phyloP scores from a whole-genome alignment of 129 eudicot species.

The Lactuca saligna region DNA sequence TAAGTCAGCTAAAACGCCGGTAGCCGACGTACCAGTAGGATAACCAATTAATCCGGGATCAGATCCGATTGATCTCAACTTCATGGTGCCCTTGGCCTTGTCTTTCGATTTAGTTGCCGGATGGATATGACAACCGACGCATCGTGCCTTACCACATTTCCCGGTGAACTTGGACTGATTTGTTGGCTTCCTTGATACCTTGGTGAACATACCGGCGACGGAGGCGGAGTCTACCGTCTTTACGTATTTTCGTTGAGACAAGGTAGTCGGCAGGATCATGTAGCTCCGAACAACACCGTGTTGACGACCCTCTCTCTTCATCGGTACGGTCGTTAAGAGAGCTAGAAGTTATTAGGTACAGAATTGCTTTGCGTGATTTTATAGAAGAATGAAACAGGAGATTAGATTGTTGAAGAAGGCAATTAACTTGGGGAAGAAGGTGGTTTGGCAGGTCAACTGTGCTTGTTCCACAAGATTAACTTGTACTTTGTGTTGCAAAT shows the following conservation, averaged over 20 bases:
- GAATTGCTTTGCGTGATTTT: slow-evolving; percentile 11
- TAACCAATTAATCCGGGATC: slow-evolving; percentile 10
- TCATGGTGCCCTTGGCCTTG: slow-evolving; percentile 61
- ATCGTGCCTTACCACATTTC: slow-evolving; percentile 44
- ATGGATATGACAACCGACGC: slow-evolving; percentile 51
- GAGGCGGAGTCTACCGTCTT: slow-evolving; percentile 41
- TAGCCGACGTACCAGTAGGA: slow-evolving; percentile 36
- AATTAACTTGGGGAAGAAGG: slow-evolving; percentile 39
- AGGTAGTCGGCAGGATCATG: slow-evolving; percentile 28
- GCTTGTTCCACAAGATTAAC: slow-evolving; percentile 18
- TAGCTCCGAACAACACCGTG: slow-evolving; percentile 46
- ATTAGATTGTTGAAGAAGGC: not conserved
- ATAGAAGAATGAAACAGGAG: slow-evolving; percentile 16
- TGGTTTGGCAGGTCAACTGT: slow-evolving; percentile 25
- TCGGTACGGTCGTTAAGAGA: slow-evolving; percentile 16
- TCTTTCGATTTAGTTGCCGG: slow-evolving; percentile 64
- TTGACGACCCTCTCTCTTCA: slow-evolving; percentile 56
- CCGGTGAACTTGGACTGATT: slow-evolving; percentile 86
- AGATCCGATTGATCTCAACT: slow-evolving; percentile 34
- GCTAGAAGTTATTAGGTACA: not conserved
- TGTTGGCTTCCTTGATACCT: slow-evolving; percentile 56
- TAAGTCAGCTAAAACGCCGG: slow-evolving; percentile 39
- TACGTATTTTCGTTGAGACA: slow-evolving; percentile 12
- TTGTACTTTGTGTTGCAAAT: not conserved
- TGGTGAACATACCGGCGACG: slow-evolving; percentile 57